Evolutionary conservation across 1,284 basidiomycete genomes (phyloP), one percentile per base, ranked within the genome.

Genomic region (Taiwanofungus camphoratus): DNA sequence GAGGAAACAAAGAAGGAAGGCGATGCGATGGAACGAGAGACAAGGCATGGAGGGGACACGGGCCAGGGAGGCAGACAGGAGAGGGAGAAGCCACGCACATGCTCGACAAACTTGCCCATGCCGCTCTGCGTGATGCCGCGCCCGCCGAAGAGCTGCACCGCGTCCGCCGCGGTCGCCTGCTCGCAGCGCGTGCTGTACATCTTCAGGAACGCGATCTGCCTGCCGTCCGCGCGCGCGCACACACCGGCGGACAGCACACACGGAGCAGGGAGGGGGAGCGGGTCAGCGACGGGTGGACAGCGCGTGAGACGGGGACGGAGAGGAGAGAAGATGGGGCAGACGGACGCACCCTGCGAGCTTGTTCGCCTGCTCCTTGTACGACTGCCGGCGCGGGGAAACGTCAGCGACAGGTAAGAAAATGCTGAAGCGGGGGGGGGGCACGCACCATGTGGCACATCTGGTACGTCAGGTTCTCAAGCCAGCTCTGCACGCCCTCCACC

Each of bases 361-460:
- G 49, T 59, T 51, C 5, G 68, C 65, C 45, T 69, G 67, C 45
- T 68, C 60, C 51, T 67, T 68, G 48, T 70, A 70, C 18, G 57
- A 51, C 62, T 63, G 26, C 16, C 5, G 15, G 13, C 16, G 7
- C 8, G 26, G 8, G 26, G 7, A 8, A 7, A 27, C 8, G 26
- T 7, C 13, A 27, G n/a, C n/a, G n/a, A n/a, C n/a, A n/a, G n/a
- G n/a, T 27, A 27, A 7, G 13, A 13, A 27, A 7, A 13, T 13
- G 26, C 26, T 7, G 26, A 13, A 27, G 13, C 8, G 26, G 13
- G 26, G 26, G 26, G 7, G 26, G 7, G 26, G 31, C 6, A 16
- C 56, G 40, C 12, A 76, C 77, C 89, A 92, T 92, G 55, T 92
- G 82, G 60, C 77, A 82, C 92, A 95, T 95, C 65, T 95, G 92